Conservation (phyloP, 73 alveolate species). For the Diophrys sp. region DNA sequence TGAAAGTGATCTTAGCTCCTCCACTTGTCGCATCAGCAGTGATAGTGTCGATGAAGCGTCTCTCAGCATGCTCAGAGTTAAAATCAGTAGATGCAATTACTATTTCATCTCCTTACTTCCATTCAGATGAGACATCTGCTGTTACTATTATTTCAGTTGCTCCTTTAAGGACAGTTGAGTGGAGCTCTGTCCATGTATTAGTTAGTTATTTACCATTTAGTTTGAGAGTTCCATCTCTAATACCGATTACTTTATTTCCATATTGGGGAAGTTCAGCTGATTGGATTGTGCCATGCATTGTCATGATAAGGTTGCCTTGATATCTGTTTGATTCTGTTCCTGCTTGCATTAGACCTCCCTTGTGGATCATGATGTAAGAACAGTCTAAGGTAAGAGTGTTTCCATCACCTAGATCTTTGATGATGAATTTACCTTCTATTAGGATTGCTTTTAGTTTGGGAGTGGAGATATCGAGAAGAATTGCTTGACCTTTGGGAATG, state of each 20-base stretch:
- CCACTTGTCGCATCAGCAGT: not conserved
- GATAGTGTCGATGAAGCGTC: slow-evolving; percentile 15
- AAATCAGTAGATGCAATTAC: slow-evolving; percentile 49
- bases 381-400: slow-evolving; percentile 58
- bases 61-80: slow-evolving; percentile 49
- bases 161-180: slow-evolving; percentile 45
- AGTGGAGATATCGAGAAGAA: slow-evolving; percentile 6
- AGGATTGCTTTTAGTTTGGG: slow-evolving; percentile 34
- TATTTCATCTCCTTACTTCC: slow-evolving; percentile 59
- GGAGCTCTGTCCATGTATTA: slow-evolving; percentile 70
- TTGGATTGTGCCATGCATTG: slow-evolving; percentile 54
- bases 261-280: slow-evolving; percentile 64
- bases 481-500: not conserved
- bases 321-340: slow-evolving; percentile 74
- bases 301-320: slow-evolving; percentile 47
- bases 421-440: slow-evolving; percentile 38
- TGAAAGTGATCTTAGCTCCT: slow-evolving; percentile 17
- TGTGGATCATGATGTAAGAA: slow-evolving; percentile 53
- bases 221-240: slow-evolving; percentile 59
- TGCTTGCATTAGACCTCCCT: slow-evolving; percentile 61
- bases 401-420: slow-evolving; percentile 21
- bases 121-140: slow-evolving; percentile 33
- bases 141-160: slow-evolving; percentile 25
- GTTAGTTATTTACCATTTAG: slow-evolving; percentile 64
- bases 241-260: slow-evolving; percentile 75